Conservation (phyloP, 2,329 filamentous ascomycete species). For the Fusarium incarnatum region DNA sequence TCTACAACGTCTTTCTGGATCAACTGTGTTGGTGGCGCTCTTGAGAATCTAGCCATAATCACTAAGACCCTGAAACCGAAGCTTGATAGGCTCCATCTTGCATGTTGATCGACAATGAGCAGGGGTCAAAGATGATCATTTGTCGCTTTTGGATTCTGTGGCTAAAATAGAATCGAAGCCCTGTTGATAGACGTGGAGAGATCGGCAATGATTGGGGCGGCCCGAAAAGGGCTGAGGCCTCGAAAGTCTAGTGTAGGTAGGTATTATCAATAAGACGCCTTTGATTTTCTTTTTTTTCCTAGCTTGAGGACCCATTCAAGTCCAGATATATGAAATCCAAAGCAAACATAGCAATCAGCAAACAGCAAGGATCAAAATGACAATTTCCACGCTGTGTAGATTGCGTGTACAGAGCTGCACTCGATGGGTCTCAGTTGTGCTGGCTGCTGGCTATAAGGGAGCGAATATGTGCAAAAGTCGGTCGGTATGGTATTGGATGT, state of each 20-base stretch:
- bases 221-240: neutral
- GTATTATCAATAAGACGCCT: slow-evolving; percentile 6
- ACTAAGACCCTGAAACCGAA: slow-evolving; percentile 5
- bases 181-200: slow-evolving; percentile 18
- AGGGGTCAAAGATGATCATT: slow-evolving; percentile 3
- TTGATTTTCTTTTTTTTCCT: slow-evolving; percentile 14
- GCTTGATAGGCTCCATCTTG: slow-evolving; percentile 21
- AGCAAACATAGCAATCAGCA: slow-evolving; percentile 29
- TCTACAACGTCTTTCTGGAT: slow-evolving; percentile 1
- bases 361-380: slow-evolving; percentile 7
- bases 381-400: slow-evolving; percentile 5
- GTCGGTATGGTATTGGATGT: neutral
- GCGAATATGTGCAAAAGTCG: neutral
- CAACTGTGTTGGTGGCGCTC: slow-evolving; percentile 6
- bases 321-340: slow-evolving; percentile 1
- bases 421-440: slow-evolving; percentile 3
- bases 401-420: slow-evolving; percentile 14
- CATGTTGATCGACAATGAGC: slow-evolving; percentile 37
- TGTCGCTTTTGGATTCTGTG: slow-evolving; percentile 14
- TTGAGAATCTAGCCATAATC: neutral
- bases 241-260: neutral
- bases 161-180: slow-evolving; percentile 33
- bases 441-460: slow-evolving; percentile 1
- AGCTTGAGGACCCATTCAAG: slow-evolving; percentile 5
- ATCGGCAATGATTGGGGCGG: slow-evolving; percentile 8